Evolutionary conservation across 2,329 filamentous ascomycete species (phyloP).

Genomic region (Incumbomyces delicatus): DNA sequence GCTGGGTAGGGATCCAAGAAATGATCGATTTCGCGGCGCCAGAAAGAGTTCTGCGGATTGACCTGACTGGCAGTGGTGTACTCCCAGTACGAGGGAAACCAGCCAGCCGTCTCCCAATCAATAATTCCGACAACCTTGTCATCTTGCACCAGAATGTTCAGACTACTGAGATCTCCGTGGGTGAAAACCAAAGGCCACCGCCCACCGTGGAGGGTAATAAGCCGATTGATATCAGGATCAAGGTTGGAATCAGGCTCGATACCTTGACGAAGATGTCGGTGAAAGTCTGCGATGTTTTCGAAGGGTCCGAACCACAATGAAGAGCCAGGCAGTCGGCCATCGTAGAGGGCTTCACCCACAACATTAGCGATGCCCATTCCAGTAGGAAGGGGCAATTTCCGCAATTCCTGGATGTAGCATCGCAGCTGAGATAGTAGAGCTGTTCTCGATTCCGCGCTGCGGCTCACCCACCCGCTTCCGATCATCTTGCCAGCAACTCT

Average conservation of each 20-base stretch:
- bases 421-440: conserved; percentile 28
- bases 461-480: conserved; percentile 23
- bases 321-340: conserved; percentile 24
- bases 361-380: conserved; percentile 24
- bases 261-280: conserved; percentile 27
- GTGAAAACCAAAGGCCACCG: conserved; percentile 35
- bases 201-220: conserved; percentile 26
- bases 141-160: conserved; percentile 16
- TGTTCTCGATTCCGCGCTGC: conserved; percentile 25
- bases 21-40: conserved; percentile 30
- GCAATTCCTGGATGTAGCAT: conserved; percentile 24
- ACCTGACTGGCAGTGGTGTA: conserved; percentile 29
- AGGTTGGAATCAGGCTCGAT: conserved; percentile 23
- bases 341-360: conserved; percentile 26
- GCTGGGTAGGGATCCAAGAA: conserved; percentile 31
- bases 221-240: conserved; percentile 23
- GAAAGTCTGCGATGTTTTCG: conserved; percentile 27
- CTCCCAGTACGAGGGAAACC: conserved; percentile 21
- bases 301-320: conserved; percentile 26
- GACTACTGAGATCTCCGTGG: conserved; percentile 38
- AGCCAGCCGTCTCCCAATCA: conserved; percentile 22
- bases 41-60: conserved; percentile 32
- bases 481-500: conserved; percentile 30
- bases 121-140: conserved; percentile 19
- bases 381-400: conserved; percentile 21